Percentiles rank a stretch among this genome's conserved stretches.
phyloP scores from a whole-genome alignment of 2,329 filamentous ascomycete genomes.

The Diaporthe vexans region DNA sequence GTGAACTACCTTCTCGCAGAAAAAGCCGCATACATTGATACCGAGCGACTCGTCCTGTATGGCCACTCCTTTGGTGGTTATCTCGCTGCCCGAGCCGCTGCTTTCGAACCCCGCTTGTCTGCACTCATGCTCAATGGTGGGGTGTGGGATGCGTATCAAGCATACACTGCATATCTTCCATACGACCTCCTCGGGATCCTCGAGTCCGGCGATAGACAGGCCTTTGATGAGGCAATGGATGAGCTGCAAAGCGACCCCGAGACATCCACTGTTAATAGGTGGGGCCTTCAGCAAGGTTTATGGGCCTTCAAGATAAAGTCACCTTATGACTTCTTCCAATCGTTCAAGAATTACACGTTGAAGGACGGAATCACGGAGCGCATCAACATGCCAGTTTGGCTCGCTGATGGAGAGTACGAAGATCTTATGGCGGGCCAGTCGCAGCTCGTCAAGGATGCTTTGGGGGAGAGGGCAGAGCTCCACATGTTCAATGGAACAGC shows the following conservation, averaged over 20 bases:
- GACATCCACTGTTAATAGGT: not conserved
- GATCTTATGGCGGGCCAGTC: conserved; percentile 5
- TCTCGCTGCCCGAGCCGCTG: conserved; percentile 56
- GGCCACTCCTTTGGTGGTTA: conserved; percentile 59
- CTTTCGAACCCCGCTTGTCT: conserved; percentile 58
- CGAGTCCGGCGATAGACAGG: not conserved
- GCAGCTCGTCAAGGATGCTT: conserved; percentile 13
- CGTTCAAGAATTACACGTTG: conserved; percentile 4
- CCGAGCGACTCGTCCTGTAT: conserved; percentile 52
- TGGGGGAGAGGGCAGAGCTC: not conserved
- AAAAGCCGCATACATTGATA: conserved; percentile 49
- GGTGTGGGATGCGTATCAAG: conserved; percentile 42
- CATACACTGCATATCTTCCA: not conserved
- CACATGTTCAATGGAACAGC: conserved; percentile 16
- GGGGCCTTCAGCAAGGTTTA: conserved; percentile 3
- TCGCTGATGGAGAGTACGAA: conserved; percentile 11
- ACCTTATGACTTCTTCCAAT: conserved; percentile 11
- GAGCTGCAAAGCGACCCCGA: not conserved
- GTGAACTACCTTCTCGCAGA: conserved; percentile 52
- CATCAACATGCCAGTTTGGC: not conserved
- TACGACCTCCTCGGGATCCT: not conserved
- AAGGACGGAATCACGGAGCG: not conserved
- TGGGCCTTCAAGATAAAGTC: conserved; percentile 5
- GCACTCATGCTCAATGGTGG: conserved; percentile 58
- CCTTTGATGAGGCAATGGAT: not conserved